Evolutionary conservation across 2,329 filamentous ascomycete genomes (phyloP).

Genomic region (Geosmithia flava): DNA sequence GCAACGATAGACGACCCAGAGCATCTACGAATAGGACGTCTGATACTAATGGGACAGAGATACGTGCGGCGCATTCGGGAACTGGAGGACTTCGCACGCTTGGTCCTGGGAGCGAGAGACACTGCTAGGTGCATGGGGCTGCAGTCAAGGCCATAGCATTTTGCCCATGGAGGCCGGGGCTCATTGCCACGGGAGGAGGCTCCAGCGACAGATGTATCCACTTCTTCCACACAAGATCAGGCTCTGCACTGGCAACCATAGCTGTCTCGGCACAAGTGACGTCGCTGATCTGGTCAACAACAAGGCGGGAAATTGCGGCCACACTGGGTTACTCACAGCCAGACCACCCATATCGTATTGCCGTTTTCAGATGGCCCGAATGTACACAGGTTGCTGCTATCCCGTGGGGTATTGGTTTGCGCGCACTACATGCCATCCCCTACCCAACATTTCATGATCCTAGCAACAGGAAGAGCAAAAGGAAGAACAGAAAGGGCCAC

Average conservation of each 20-base stretch:
- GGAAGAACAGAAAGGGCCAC: conserved; percentile 17
- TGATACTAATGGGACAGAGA: conserved; percentile 8
- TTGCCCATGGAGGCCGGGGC: conserved; percentile 80
- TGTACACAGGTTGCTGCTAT: conserved; percentile 78
- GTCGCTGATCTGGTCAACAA: conserved; percentile 79
- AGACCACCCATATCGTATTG: conserved; percentile 79
- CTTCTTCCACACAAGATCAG: conserved; percentile 82
- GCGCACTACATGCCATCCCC: conserved; percentile 77
- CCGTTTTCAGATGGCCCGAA: conserved; percentile 88
- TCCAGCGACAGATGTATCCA: conserved; percentile 93
- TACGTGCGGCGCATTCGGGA: conserved; percentile 14
- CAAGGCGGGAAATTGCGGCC: conserved; percentile 74
- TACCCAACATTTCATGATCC: conserved; percentile 47
- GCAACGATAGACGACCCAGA: not conserved
- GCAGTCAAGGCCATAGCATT: conserved; percentile 96
- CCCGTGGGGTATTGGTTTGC: conserved; percentile 67
- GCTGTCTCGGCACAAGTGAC: conserved; percentile 90
- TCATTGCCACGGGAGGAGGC: conserved; percentile 84
- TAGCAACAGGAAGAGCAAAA: conserved; percentile 12
- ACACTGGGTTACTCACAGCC: conserved; percentile 92
- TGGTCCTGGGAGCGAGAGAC: conserved; percentile 44
- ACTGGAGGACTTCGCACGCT: conserved; percentile 32
- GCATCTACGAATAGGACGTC: not conserved
- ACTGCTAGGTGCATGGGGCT: conserved; percentile 68
- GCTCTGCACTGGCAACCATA: conserved; percentile 77